These are phyloP conservation scores for Naganishia sp. DNA, from an alignment of 1,284 basidiomycete species.

Conservation along the genomic window DNA sequence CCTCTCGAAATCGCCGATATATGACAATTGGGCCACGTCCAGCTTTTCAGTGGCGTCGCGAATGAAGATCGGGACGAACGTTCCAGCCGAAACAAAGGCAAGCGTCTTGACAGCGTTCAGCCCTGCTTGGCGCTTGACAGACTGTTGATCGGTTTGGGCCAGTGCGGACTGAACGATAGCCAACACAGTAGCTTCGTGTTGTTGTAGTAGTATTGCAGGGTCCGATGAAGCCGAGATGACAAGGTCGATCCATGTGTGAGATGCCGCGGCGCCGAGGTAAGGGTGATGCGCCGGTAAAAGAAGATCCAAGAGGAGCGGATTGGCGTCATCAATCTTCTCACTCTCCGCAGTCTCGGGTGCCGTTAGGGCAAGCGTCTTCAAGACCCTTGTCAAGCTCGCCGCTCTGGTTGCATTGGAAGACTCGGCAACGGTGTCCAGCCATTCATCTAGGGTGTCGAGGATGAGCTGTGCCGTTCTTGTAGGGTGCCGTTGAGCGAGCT, in stretches of 20 bases:
- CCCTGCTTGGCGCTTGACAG: slow-evolving; percentile 58
- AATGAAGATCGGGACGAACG: slow-evolving; percentile 69
- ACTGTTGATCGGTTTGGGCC: slow-evolving; percentile 36
- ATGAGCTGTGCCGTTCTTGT: slow-evolving; percentile 24
- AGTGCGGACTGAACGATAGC: slow-evolving; percentile 35
- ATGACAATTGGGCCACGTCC: slow-evolving; percentile 60
- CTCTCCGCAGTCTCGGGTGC: not conserved
- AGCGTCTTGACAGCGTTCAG: slow-evolving; percentile 75
- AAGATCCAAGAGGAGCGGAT: slow-evolving; percentile 58
- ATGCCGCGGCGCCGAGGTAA: slow-evolving; percentile 63
- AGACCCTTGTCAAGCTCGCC: slow-evolving; percentile 24
- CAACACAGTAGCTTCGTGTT: slow-evolving; percentile 10
- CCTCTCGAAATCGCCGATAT: slow-evolving; percentile 70
- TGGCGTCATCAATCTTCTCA: slow-evolving; percentile 41
- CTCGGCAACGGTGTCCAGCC: slow-evolving; percentile 26
- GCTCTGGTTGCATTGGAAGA: slow-evolving; percentile 21
- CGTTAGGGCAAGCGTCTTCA: slow-evolving; percentile 9
- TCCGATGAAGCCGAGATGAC: slow-evolving; percentile 69
- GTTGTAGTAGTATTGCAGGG: slow-evolving; percentile 59
- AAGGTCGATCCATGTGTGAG: slow-evolving; percentile 79
- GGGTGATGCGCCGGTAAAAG: slow-evolving; percentile 75
- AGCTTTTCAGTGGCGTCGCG: slow-evolving; percentile 68
- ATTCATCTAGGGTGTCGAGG: slow-evolving; percentile 22
- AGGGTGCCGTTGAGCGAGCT: slow-evolving; percentile 9
- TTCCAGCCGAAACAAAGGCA: slow-evolving; percentile 71